These are phyloP conservation scores for Toxicodendron radicans DNA, from an alignment of 345 rosid species.

Conservation along the genomic window DNA sequence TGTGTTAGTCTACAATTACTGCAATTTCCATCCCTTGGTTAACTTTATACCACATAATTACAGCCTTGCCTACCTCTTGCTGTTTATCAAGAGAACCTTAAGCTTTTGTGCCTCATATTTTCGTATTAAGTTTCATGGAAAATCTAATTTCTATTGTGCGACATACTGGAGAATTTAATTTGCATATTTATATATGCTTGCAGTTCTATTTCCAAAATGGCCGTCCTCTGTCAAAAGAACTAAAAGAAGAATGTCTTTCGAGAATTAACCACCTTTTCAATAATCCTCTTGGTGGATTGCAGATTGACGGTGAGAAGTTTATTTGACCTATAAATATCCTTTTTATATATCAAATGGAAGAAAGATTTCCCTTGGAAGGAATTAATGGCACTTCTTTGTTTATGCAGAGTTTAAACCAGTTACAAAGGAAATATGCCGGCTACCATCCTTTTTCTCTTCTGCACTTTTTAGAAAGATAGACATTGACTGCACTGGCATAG, in stretches of 20 bases:
- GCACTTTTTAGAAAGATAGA: slow-evolving; percentile 75
- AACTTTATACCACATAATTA: background rate
- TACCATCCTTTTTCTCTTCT: slow-evolving; percentile 80
- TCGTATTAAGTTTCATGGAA: slow-evolving; percentile 1
- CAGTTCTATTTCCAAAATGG: slow-evolving; percentile 93
- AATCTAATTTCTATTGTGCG: background rate
- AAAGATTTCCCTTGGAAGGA: background rate
- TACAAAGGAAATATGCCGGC: slow-evolving; percentile 75
- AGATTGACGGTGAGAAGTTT: slow-evolving; percentile 55
- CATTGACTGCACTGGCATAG: slow-evolving; percentile 44
- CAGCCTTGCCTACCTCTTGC: background rate
- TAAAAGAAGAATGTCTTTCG: slow-evolving; percentile 62
- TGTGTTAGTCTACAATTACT: background rate
- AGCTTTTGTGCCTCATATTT: background rate
- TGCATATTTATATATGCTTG: slow-evolving; percentile 21
- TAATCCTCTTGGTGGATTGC: slow-evolving; percentile 59
- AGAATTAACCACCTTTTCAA: slow-evolving; percentile 54
- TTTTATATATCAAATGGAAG: background rate
- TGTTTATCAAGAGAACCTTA: background rate
- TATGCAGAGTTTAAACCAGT: slow-evolving; percentile 73
- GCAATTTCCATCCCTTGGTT: background rate
- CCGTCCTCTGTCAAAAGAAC: slow-evolving; percentile 65
- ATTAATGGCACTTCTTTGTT: slow-evolving; percentile 24
- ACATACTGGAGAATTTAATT: background rate
- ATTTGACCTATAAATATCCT: background rate